A percentile compares a stretch with the other conserved stretches of the same genome.
phyloP scores from a whole-genome alignment of 1,284 basidiomycete species.

The Termitomyces sp. region DNA sequence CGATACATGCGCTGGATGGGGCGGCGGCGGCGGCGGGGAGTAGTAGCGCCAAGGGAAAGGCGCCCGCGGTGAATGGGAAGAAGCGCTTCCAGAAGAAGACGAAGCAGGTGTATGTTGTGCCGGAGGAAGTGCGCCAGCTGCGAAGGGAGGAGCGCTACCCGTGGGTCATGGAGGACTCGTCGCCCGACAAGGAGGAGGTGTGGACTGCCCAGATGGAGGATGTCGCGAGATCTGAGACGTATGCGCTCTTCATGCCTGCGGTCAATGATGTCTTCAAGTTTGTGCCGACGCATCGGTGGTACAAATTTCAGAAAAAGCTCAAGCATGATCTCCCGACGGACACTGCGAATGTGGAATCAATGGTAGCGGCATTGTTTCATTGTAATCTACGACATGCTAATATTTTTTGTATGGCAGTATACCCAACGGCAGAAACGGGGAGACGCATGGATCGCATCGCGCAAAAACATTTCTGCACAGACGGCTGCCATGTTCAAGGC shows the following conservation, averaged over 20 bases:
- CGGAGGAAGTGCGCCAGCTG: constrained; percentile 63
- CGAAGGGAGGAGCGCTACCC: constrained; percentile 81
- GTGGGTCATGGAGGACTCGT: constrained; percentile 82
- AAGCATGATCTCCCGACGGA: constrained; percentile 70
- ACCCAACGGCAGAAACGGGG: constrained; percentile 50
- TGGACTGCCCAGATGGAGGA: constrained; percentile 84
- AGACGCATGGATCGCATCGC: constrained; percentile 65
- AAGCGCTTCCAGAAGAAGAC: constrained; percentile 85
- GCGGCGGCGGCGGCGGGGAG: constrained; percentile 21
- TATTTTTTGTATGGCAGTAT: constrained; percentile 32
- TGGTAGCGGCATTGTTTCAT: constrained; percentile 26
- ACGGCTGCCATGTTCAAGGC: constrained; percentile 65
- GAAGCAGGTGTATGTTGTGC: constrained; percentile 72
- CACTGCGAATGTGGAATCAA: constrained; percentile 66
- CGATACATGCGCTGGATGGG: constrained; percentile 46
- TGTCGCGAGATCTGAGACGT: constrained; percentile 54
- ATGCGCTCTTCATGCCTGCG: constrained; percentile 72
- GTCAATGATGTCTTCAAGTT: constrained; percentile 77
- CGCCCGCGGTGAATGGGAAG: constrained; percentile 39
- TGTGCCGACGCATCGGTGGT: constrained; percentile 82
- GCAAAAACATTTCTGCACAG: constrained; percentile 50
- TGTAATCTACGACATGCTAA: constrained; percentile 18
- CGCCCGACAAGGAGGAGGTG: constrained; percentile 48
- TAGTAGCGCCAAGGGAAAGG: constrained; percentile 41
- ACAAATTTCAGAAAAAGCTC: constrained; percentile 83